Evolutionary conservation across 139 green algal species (phyloP), one percentile per base, ranked within the genome.

Genomic region (Nannochloris sp.): DNA sequence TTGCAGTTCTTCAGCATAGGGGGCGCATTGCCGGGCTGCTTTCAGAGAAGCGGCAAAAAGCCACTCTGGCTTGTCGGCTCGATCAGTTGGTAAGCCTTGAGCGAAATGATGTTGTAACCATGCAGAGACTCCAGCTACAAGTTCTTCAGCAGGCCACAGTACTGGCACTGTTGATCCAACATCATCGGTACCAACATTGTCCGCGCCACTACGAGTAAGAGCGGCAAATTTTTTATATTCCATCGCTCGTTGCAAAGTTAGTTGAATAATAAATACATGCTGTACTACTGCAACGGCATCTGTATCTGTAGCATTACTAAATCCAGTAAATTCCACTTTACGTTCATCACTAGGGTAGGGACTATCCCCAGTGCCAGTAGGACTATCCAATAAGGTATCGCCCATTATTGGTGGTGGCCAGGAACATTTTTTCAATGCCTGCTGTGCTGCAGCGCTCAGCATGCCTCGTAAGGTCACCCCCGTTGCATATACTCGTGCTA

Each of bases 21-120:
- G 68, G 7, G 33, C 54, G 31, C 66, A 57, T 14, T 61, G 29
- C 27, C 48, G 38, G 15, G 55, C 60, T 33, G 59, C 38, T 14
- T 48, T 46, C 23, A 71, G 64, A 3, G 51, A 68, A 9, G 68
- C 67, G 30, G 56, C 56, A 62, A 85, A 81, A 33, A 85, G 61
- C 79, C 72, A 81, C 45, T 84, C 72, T 0, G 79, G 79, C 4
- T 47, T 48, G 48, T 84, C 76, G 1, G 58, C n/a, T 4, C 64
- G 53, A 55, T 81, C 77, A 10, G 66, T 74, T 59, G 65, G 60
- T 51, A 70, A 61, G 7, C 58, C 63, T 25, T 39, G 57, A 60
- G 64, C 78, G 64, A 82, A 69, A 23, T 61, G 63, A 8, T 27
- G 42, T 1, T 60, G 33, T 13, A 85, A 42, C 15, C 63, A 67